Percentiles rank a stretch among this genome's conserved stretches.
Conservation (phyloP, 352 stramenopile species). For the Globisporangium cederbergense region DNA sequence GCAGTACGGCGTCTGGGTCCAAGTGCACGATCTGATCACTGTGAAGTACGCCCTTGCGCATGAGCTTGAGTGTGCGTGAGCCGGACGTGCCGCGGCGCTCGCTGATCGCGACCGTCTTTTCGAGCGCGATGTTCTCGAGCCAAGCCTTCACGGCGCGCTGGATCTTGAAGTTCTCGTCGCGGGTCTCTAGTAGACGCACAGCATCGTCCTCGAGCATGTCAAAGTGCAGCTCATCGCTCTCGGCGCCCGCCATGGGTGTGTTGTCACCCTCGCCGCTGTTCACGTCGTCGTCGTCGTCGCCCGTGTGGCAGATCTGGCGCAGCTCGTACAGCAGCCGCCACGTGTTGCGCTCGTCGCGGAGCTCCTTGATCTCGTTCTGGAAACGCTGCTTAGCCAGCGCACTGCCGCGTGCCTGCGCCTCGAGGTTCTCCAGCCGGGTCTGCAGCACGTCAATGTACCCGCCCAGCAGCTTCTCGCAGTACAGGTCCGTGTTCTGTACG, state of each 20-base stretch:
- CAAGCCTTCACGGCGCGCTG: conserved; percentile 69
- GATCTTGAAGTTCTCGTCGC: conserved; percentile 65
- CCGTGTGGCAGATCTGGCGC: conserved; percentile 51
- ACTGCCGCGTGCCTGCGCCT: conserved; percentile 21
- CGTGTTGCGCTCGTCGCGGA: conserved; percentile 81
- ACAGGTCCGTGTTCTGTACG: conserved; percentile 66
- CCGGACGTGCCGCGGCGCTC: conserved; percentile 48
- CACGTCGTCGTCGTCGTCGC: conserved; percentile 25
- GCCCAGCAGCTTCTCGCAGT: conserved; percentile 67
- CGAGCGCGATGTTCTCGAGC: conserved; percentile 79
- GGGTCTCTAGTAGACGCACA: conserved; percentile 51
- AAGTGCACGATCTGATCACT: conserved; percentile 34
- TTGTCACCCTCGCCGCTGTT: conserved; percentile 33
- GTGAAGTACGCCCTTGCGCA: conserved; percentile 45
- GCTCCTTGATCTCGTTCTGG: conserved; percentile 50
- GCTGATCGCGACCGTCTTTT: conserved; percentile 55
- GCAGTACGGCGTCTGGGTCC: conserved; percentile 69
- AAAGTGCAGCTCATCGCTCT: conserved; percentile 48
- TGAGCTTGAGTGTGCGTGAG: conserved; percentile 59
- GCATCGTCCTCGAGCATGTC: conserved; percentile 82
- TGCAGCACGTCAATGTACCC: conserved; percentile 81
- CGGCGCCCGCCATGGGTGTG: conserved; percentile 27
- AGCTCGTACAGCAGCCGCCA: conserved; percentile 77
- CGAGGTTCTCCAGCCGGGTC: conserved; percentile 51
- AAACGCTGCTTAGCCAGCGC: conserved; percentile 33